Evolutionary conservation across 2,329 filamentous ascomycete species (phyloP), one percentile per base, ranked within the genome.

Genomic region (Fusarium anthophilum): DNA sequence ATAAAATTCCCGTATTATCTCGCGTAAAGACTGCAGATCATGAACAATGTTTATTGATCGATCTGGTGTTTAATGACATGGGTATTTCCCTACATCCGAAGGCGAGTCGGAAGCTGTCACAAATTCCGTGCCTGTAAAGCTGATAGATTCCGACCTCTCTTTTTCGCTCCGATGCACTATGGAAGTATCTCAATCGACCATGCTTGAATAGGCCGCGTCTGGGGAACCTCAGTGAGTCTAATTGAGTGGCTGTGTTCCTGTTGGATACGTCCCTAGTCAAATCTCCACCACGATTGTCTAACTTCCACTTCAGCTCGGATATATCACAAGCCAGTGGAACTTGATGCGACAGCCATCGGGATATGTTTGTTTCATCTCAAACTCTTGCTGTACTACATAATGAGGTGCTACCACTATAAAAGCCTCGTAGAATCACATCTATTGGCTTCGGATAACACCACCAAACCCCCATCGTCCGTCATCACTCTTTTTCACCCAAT

Each of bases 291-390:
- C 2, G 12, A 35, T 55, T 12, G 12, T 53, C 6, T 61, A 44
- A 68, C 22, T 48, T 38, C 66, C 66, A 65, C 67, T 24, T 5
- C 18, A 41, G 24, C 10, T 63, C 66, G 66, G 66, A 43, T 69
- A 47, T 69, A 63, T 9, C 35, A 22, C 24, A 28, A 55, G 14
- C 8, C 8, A 8, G 6, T n/a, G 5, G 15, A 28, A 39, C 20
- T 41, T 7, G 14, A n/a, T 28, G 35, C 51, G 35, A 28, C 11
- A 28, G 22, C 24, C 26, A 28, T 18, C 51, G 51, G 35, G 39
- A 28, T 5, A 4, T 39, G 7, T 12, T 1, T 32, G 20, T 39
- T 58, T 39, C 37, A 18, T 12, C 13, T n/a, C 35, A 12, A 8
- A n/a, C 3, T 17, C 3, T 28, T 55, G 2, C 20, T 2, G 1